phyloP scores from a whole-genome alignment of 1,284 basidiomycete species.

The Ceratobasidium sp. region DNA sequence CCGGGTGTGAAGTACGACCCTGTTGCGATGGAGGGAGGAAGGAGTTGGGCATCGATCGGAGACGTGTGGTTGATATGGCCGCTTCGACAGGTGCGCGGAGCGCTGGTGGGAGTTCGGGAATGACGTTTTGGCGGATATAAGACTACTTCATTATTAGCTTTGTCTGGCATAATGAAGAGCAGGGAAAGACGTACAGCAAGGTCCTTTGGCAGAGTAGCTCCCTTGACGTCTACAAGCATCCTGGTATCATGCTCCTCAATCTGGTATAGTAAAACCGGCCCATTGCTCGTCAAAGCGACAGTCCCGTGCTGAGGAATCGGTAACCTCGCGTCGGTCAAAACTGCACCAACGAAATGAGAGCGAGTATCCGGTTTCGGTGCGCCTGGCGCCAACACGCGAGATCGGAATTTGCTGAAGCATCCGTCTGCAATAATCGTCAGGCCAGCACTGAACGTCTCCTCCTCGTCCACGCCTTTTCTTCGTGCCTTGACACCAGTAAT shows the following conservation, averaged over 20 bases:
- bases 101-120: slow-evolving; percentile 81
- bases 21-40: slow-evolving; percentile 91
- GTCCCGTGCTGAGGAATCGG: slow-evolving; percentile 91
- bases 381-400: slow-evolving; percentile 63
- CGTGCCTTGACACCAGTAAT: slow-evolving; percentile 75
- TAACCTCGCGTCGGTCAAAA: slow-evolving; percentile 80
- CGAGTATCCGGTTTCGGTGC: slow-evolving; percentile 66
- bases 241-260: slow-evolving; percentile 85
- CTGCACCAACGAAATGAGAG: slow-evolving; percentile 85
- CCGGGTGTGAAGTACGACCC: slow-evolving; percentile 63
- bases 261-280: slow-evolving; percentile 92
- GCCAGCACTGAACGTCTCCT: slow-evolving; percentile 73
- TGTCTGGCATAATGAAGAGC: background rate
- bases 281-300: slow-evolving; percentile 79
- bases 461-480: slow-evolving; percentile 54
- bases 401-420: slow-evolving; percentile 90
- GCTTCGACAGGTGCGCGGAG: slow-evolving; percentile 73
- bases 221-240: slow-evolving; percentile 92
- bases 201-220: slow-evolving; percentile 82
- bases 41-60: slow-evolving; percentile 95
- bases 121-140: slow-evolving; percentile 77
- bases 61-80: slow-evolving; percentile 77
- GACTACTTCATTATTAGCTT: slow-evolving; percentile 59
- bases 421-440: slow-evolving; percentile 94
- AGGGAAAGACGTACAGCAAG: slow-evolving; percentile 70